phyloP scores from a whole-genome alignment of 2,329 filamentous ascomycete genomes.

The Helotiales sp. region DNA sequence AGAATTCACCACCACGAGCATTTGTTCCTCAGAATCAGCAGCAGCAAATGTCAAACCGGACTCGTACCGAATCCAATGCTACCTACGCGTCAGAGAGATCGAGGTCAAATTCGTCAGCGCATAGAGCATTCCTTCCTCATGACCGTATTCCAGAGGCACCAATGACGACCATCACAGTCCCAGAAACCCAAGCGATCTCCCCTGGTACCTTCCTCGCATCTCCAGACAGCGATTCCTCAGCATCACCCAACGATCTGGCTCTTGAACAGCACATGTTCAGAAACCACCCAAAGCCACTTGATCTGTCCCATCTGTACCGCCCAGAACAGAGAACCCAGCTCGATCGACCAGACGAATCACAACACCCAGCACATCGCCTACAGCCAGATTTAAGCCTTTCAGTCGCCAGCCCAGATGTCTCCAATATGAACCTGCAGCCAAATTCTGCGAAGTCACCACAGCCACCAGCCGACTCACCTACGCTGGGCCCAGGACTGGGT shows the following conservation, averaged over 20 bases:
- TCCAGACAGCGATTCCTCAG: conserved; percentile 27
- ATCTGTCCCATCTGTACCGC: conserved; percentile 36
- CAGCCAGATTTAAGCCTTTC: conserved; percentile 19
- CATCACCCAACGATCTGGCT: conserved; percentile 26
- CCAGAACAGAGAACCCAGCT: conserved; percentile 34
- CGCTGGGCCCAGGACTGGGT: conserved; percentile 71
- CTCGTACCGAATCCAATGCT: conserved; percentile 52
- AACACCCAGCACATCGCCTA: conserved; percentile 38
- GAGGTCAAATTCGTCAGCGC: conserved; percentile 53
- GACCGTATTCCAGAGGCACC: conserved; percentile 34
- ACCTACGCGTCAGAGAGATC: conserved; percentile 51
- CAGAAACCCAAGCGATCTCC: conserved; percentile 28
- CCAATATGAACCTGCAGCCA: conserved; percentile 9
- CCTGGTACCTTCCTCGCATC: conserved; percentile 38
- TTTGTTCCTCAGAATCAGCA: conserved; percentile 36
- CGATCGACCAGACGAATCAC: conserved; percentile 40
- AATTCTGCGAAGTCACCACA: conserved; percentile 9
- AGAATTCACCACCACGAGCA: conserved; percentile 35
- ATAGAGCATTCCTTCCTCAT: conserved; percentile 42
- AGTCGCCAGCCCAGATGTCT: conserved; percentile 3
- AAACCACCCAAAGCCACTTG: conserved; percentile 26
- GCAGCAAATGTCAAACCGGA: conserved; percentile 44
- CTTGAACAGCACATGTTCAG: conserved; percentile 15
- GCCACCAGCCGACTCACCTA: conserved; percentile 70
- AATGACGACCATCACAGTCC: conserved; percentile 21